Percentiles rank a stretch among this genome's conserved stretches.
Evolutionary conservation across 148 eudicot species (phyloP).

Genomic region (Arctostaphylos glauca): DNA sequence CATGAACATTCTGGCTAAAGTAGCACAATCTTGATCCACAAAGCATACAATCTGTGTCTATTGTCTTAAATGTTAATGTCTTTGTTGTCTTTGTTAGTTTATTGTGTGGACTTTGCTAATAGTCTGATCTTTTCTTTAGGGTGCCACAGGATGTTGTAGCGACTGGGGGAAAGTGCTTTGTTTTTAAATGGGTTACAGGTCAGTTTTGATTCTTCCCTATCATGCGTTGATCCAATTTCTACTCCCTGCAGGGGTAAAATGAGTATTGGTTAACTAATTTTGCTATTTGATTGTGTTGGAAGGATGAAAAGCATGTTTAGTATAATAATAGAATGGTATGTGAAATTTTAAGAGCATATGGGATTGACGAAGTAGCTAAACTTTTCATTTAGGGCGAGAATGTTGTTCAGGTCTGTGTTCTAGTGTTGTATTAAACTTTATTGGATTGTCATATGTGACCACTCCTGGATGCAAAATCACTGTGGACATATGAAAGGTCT

Average conservation of each 20-base stretch:
- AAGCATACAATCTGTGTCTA: background rate
- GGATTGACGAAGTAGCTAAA: background rate
- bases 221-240: background rate
- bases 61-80: background rate
- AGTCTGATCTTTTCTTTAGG: conserved; percentile 35
- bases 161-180: conserved; percentile 86
- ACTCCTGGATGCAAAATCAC: background rate
- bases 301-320: background rate
- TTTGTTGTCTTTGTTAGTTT: background rate
- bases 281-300: background rate
- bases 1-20: conserved; percentile 74
- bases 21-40: conserved; percentile 40
- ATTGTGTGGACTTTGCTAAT: conserved; percentile 10
- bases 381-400: background rate
- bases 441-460: background rate
- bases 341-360: background rate
- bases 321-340: background rate
- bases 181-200: conserved; percentile 89
- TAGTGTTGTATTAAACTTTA: background rate
- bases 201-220: conserved; percentile 16
- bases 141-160: conserved; percentile 92
- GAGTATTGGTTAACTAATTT: background rate
- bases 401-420: background rate
- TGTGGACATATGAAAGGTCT: background rate
- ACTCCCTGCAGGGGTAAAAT: background rate